Base-by-base conservation (phyloP, 2,329 filamentous ascomycete species). In the Cladophialophora carrionii region DNA sequence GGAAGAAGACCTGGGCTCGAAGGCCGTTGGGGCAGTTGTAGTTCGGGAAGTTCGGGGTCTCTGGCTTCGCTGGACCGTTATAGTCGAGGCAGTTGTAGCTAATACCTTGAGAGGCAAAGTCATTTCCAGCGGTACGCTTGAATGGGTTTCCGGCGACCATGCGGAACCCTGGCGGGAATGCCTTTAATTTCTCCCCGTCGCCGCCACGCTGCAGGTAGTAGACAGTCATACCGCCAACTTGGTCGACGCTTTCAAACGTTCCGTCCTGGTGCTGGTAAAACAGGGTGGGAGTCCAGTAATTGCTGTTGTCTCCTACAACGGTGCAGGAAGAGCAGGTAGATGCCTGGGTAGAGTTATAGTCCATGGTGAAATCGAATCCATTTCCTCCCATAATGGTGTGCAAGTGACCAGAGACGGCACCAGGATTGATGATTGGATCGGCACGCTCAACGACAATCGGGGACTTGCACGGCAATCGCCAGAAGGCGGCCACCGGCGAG, bases 221-320 rank as follows among this genome's bases (percentile, higher is more conserved):
- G 67, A 88, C 87, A 67, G 90, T 78, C 52, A 75, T 80, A 61
- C 84, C 83, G 14, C 84, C 84, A 51, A 78, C 75, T 59, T 84
- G 79, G 8, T 87, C 82, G 20, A 92, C 90, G 41, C 83, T 82
- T 75, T 88, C 85, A 70, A 91, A 86, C 58, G 82, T 83, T 56
- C 84, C 85, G 69, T 87, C 85, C 70, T 83, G 78, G 72, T 86
- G 82, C 69, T 89, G 76, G 71, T 88, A 92, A 78, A 88, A 92
- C 2, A 93, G 78, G 31, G 82, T 81, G 1, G 90, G 90, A 62
- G 88, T 87, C 90, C 90, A 93, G 81, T 94, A 93, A 76, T 89
- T 89, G 71, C 85, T 89, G 74, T 86, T 82, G 77, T 92, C 90
- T 61, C 85, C 85, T 71, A 83, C 86, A 74, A 90, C 82, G 66